Evolutionary conservation across 163 green algal species (phyloP).

Genomic region (Scenedesmus sp.): DNA sequence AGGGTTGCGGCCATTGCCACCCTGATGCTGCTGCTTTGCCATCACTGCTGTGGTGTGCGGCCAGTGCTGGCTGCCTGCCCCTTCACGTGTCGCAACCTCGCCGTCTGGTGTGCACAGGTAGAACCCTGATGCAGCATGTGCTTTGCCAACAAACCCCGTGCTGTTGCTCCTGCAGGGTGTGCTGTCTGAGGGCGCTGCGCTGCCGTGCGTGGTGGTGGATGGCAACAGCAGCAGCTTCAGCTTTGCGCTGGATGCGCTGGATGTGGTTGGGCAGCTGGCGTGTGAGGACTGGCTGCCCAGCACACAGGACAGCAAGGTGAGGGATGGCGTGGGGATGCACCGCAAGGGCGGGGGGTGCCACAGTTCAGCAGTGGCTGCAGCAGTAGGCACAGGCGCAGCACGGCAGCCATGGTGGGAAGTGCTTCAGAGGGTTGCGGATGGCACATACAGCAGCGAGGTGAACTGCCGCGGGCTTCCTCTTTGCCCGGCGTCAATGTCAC

Average conservation of each 20-base stretch:
- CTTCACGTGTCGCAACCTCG: background rate
- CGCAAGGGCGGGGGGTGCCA: too few relatives aligned
- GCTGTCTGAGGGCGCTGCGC: background rate
- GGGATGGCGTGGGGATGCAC: background rate
- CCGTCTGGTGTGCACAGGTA: background rate
- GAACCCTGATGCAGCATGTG: background rate
- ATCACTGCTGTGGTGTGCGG: background rate
- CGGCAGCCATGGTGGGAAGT: too few relatives aligned
- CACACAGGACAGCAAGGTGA: conserved; percentile 68
- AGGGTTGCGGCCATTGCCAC: background rate
- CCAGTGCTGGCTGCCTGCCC: background rate
- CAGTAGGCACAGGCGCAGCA: background rate
- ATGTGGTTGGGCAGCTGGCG: conserved; percentile 59
- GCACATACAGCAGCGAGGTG: too few relatives aligned
- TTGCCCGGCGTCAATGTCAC: too few relatives aligned
- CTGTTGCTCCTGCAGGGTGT: background rate
- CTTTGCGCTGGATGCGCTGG: conserved; percentile 69
- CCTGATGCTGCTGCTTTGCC: background rate
- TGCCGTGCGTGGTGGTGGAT: conserved; percentile 23
- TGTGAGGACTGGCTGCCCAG: conserved; percentile 76
- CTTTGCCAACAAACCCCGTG: background rate
- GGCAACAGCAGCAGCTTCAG: conserved; percentile 57
- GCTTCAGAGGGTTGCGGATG: too few relatives aligned
- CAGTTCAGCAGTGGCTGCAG: conserved; percentile 9
- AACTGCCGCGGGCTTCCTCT: too few relatives aligned